Base-by-base conservation (phyloP, 1,139 yeast genomes). In the Nakaseomyces nivariensis region DNA sequence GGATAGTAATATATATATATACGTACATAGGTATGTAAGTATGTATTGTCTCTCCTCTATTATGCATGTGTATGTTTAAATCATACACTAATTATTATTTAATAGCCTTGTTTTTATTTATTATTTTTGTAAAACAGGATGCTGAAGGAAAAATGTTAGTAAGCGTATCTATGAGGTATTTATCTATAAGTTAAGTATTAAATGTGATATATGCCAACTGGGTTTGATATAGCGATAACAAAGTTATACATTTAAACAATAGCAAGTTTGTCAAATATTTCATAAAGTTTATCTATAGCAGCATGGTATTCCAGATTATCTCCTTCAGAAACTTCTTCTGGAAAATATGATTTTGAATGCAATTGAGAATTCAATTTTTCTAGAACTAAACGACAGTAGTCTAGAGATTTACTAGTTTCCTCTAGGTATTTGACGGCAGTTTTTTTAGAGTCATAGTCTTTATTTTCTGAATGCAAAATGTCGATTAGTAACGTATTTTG, bases 391-490 rank as follows among this genome's bases (percentile, higher is more conserved):
- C 49, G 56, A 3, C 67, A 55, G 46, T 61, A 60, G 2, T 53
- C 59, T 45, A 63, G 47, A 2, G 67, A 63, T 24, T 56, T 73
- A 5, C 72, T 69, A 0, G 77, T 62, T 32, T 65, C 62, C 42
- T 69, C 63, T 67, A 82, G 67, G 50, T 73, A 71, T 9, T 67
- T 66, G 5, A 82, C 67, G 0, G 83, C 82, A 47, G 72, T 69
- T 40, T 63, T 63, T 62, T 81, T 81, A 45, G 77, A 58, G 7
- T 70, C 68, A 5, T 56, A 53, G 52, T 72, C 71, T 2, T 60
- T 53, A 1, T 77, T 70, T 61, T 67, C 78, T 70, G 58, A 74
- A 52, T 46, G 69, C 60, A 55, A 50, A 53, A 67, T 76, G 63
- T 56, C 65, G 56, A 47, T 71, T 58, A 60, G 67, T 44, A 69